Evolutionary conservation across 192 early-diverging fungal species (phyloP).

Genomic region (Coemansia sp.): DNA sequence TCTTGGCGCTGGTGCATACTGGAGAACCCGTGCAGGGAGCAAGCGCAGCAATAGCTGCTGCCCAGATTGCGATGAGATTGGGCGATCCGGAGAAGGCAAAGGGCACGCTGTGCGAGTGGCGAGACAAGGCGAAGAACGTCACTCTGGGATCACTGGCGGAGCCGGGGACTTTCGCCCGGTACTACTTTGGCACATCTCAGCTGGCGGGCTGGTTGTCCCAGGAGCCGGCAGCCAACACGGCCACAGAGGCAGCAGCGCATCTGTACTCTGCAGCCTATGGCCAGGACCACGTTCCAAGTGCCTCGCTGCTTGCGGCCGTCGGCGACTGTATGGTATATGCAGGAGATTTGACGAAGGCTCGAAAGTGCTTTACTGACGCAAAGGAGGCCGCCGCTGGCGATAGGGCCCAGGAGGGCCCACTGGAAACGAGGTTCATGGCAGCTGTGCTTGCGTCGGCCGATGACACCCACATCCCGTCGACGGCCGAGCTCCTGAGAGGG

Average conservation of each 20-base stretch:
- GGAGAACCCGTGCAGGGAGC: conserved; percentile 6
- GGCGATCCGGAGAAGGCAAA: conserved; percentile 15
- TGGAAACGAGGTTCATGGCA: conserved; percentile 6
- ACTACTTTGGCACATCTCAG: conserved; percentile 35
- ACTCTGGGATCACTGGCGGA: not conserved
- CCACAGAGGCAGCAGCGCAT: conserved; percentile 14
- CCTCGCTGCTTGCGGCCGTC: conserved; percentile 13
- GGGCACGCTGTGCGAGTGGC: conserved; percentile 19
- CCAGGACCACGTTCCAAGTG: not conserved
- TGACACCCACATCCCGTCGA: not conserved
- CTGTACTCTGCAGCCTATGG: conserved; percentile 2
- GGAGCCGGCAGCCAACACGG: not conserved
- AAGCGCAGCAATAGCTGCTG: conserved; percentile 17
- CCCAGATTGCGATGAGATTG: conserved; percentile 24
- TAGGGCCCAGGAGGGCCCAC: not conserved
- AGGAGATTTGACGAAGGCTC: conserved; percentile 8
- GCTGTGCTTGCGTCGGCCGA: conserved; percentile 14
- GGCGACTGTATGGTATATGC: conserved; percentile 35
- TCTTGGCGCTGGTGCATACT: conserved; percentile 11
- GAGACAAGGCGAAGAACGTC: conserved; percentile 13
- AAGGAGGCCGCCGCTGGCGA: not conserved
- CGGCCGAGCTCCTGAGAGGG: conserved; percentile 16
- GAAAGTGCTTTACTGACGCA: conserved; percentile 11
- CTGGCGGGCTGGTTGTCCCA: conserved; percentile 14
- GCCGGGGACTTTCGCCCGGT: conserved; percentile 16